Base-by-base conservation (phyloP, 305 asterid species). In the Fraxinus albicans region DNA sequence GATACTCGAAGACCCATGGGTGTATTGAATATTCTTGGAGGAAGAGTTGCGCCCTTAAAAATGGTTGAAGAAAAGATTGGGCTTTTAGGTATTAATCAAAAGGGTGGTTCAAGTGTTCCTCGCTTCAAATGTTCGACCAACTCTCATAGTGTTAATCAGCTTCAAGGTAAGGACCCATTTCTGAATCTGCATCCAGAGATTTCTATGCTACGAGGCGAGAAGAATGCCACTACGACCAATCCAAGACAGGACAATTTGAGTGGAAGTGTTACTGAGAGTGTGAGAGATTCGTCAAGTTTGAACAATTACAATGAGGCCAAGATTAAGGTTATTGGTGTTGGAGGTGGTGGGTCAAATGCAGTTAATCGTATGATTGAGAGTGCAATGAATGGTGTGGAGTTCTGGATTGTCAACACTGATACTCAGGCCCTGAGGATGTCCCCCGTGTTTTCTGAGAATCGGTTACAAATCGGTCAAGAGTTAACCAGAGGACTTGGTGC, bases 271-370 rank as follows among this genome's bases (percentile, higher is more conserved):
- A 82, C 92, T 2, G 97, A 94, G 90, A 86, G 81, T 74, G 87
- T 84, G 81, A 85, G 80, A 67, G 91, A 87, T 77, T 63, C 84
- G 9, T 36, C 91, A 7, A 75, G 75, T 15, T 53, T 85, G 31
- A 86, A 86, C 75, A 88, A 87, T 84, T 81, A 78, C 81, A 88
- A 85, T 65, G 93, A 85, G 85, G 91, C 93, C 29, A 88, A 87
- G 83, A 90, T 90, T 81, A 90, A 90, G 85, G 93, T 90, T 78
- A 88, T 96, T 82, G 99, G 99, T 25, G 98, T 96, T 75, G 99
- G 99, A 86, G 99, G 99, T 25, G 99, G 99, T 78, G 99, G 99
- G 53, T 96, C 99, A 19, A 96, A 96, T 92, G 99, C 93, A 3
- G 93, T 90, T 21, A 90, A 90, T 83, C 93, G 93, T 65, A 90